Evolutionary conservation across 129 eudicot genomes (phyloP), one percentile per base, ranked within the genome.

Genomic region (Centrapalus pauciflorus): DNA sequence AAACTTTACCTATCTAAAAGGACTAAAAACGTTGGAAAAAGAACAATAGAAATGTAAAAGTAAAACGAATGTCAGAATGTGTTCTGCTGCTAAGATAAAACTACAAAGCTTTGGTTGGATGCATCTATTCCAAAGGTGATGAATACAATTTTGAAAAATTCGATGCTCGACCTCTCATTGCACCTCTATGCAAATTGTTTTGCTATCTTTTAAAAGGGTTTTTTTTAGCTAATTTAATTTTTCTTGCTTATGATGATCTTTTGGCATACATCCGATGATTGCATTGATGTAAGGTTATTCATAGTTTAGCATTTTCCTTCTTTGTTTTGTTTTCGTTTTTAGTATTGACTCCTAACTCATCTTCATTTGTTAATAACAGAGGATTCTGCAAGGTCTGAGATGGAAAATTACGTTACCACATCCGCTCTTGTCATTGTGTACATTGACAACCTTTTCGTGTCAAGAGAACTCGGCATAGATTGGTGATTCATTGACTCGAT

Each of bases 381-480:
- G 69, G 73, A 56, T 25, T 82, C 99, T 3, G 99, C 99, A 1
- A 79, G 76, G 77, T 73, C 76, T 34, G 81, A 84, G 76, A 94
- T 94, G 99, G 97, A 94, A 65, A 82, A 54, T 72, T 94, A 81
- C 51, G 72, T 94, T 11, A 56, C 90, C 0, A 74, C 95, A 16
- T 87, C 87, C 19, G 62, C 74, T 25, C 76, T 81, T 17, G 85
- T 94, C 26, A 79, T 94, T 71, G 40, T 60, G 77, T 84, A 89
- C 79, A 77, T 94, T 24, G 95, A 94, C 75, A 71, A 82, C 60
- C 93, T 94, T 68, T 94, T 82, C 78, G 76, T 77, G 37, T 73
- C 88, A 4, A 82, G 85, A 82, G 85, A 78, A 25, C 74, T 94
- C 74, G 99, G 99, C 8, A 61, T 81, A 61, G 95, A 94, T 64